Base-by-base conservation (phyloP, 1,284 basidiomycete species). In the Rhodotorula sp. region DNA sequence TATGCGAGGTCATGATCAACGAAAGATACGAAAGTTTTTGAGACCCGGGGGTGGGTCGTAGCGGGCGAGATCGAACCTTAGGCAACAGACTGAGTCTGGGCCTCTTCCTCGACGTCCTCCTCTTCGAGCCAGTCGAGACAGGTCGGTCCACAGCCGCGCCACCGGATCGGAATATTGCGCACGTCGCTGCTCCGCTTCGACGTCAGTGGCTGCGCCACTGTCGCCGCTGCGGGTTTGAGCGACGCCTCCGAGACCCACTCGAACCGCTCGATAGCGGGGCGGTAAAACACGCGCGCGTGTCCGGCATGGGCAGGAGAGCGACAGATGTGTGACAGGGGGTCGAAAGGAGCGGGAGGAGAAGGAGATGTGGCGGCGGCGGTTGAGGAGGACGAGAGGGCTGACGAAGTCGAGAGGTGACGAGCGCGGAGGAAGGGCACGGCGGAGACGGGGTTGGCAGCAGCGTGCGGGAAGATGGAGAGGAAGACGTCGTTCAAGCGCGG, bases 111-210 rank as follows among this genome's bases (percentile, higher is more conserved):
- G 21, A 29, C 21, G 10, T 51, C 39, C 1, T 68, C 63, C 31
- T 73, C 68, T 29, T 78, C 77, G 29, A 79, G 64, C 68, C 74
- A 77, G 58, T 79, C 76, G 43, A 78, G 68, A 48, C 77, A 79
- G 29, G 59, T 60, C n/a, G 66, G 54, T 8, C 68, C 58, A 59
- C 78, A 79, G 8, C 78, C 78, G 3, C 77, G 68, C 67, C 74
- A 74, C 15, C 67, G 58, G 16, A 79, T 67, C 21, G 78, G 78
- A 47, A 79, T 69, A 26, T 61, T 12, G 58, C 65, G 66, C 58
- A 46, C 63, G 61, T 63, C 57, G 31, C 60, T 57, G n/a, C n/a
- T 26, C 34, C 3, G 26, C 43, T 46, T 18, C 23, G 34, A n/a
- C 59, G 15, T 49, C 62, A 20, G 12, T 47, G 23, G 31, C 57